Percentiles rank a stretch among this genome's conserved stretches.
phyloP scores from a whole-genome alignment of 2,329 filamentous ascomycete species.

The Trichoderma asperellum region DNA sequence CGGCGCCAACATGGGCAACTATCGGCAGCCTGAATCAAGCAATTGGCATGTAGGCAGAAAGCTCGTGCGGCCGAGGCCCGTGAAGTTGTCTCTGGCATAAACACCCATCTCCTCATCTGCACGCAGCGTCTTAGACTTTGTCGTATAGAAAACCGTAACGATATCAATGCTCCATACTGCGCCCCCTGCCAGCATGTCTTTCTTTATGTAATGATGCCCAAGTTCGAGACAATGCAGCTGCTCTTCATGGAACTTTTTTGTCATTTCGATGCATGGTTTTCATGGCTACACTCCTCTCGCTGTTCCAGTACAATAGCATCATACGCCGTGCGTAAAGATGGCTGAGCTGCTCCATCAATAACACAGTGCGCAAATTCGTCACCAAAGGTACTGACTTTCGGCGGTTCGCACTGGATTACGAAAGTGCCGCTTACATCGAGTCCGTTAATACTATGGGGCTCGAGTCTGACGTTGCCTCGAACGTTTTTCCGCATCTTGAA shows the following conservation, averaged over 20 bases:
- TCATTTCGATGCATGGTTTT: not conserved
- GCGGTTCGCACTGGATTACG: conserved; percentile 7
- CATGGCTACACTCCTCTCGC: conserved; percentile 24
- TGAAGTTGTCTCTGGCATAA: not conserved
- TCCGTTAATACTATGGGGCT: conserved; percentile 8
- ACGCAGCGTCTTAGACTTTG: not conserved
- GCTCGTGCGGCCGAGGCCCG: not conserved
- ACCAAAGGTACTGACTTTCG: no score
- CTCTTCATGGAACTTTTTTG: not conserved
- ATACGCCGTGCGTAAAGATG: not conserved
- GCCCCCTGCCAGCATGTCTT: not conserved
- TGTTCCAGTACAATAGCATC: not conserved
- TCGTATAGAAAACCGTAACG: not conserved
- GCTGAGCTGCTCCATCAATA: not conserved
- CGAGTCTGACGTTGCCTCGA: conserved; percentile 4
- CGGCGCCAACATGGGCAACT: not conserved
- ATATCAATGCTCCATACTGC: not conserved
- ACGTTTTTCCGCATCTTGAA: conserved; percentile 12
- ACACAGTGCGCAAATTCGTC: not conserved
- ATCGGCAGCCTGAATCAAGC: not conserved
- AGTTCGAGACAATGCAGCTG: not conserved
- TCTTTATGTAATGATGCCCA: conserved; percentile 23
- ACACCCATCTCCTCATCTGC: not conserved
- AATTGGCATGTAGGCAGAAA: conserved; percentile 14
- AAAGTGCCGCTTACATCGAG: conserved; percentile 5